Conservation (phyloP, 495 filamentous ascomycete species). For the Penicillium simplicissimum region DNA sequence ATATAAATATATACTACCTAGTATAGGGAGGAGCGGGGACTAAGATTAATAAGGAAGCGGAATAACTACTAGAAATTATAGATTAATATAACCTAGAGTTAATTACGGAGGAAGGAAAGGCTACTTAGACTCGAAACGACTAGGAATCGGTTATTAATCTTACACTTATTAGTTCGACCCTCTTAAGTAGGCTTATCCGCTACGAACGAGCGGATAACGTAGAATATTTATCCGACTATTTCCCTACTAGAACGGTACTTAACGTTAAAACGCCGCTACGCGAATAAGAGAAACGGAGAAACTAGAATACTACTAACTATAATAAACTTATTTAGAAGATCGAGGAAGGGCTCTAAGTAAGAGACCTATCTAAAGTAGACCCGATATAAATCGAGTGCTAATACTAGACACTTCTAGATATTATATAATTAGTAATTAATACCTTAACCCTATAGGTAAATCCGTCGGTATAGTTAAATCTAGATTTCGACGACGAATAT, state of each 20-base stretch:
- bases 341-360: neutral
- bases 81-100: conserved; percentile 7
- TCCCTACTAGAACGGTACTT: neutral
- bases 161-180: conserved; percentile 11
- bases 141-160: conserved; percentile 15
- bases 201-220: conserved; percentile 12
- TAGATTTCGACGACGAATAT: conserved; percentile 5
- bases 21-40: conserved; percentile 12
- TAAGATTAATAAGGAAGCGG: conserved; percentile 8
- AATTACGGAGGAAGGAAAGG: conserved; percentile 6
- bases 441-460: conserved; percentile 5
- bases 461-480: conserved; percentile 6
- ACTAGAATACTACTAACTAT: conserved; percentile 10
- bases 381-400: neutral
- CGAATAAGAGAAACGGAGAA: conserved; percentile 4
- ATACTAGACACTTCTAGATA: neutral
- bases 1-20: conserved; percentile 16
- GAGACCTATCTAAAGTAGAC: neutral
- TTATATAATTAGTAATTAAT: neutral
- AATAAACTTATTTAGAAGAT: neutral
- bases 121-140: conserved; percentile 7
- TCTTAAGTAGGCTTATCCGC: neutral
- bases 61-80: conserved; percentile 7
- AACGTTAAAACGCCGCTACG: conserved; percentile 1
- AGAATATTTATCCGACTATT: conserved; percentile 16